Base-by-base conservation (phyloP, 2,329 filamentous ascomycete genomes). In the Daldinia eschscholtzii region DNA sequence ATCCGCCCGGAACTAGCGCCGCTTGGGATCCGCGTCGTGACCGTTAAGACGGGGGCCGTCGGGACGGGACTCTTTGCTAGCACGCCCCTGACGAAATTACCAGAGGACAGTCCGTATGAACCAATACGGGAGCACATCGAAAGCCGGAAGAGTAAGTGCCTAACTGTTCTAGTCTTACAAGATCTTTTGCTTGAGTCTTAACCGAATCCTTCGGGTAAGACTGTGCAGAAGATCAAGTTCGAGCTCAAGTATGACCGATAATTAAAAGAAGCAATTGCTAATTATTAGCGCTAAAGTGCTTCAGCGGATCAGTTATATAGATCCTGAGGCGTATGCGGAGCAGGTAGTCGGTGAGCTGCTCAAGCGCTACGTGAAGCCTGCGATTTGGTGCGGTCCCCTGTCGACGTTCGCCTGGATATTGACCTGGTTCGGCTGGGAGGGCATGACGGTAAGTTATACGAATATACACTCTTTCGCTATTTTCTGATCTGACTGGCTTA, bases 391-490 rank as follows among this genome's bases (percentile, higher is more conserved):
- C 26, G 74, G 73, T 7, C 64, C 70, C 2, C 59, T 72, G 57
- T 37, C 68, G 33, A 71, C 65, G 2, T 46, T 73, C 3, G 69
- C 70, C 18, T 75, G 75, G 75, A 39, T 75, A 10, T 41, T 76
- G 46, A 75, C 69, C 30, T 76, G 72, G 69, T 70, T 76, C 46
- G 72, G 72, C 6, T 75, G 73, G 74, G 74, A 76, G 46, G 70
- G 72, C n/a, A 74, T 75, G 53, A 50, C 72, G 52, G 72, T 74
- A 48, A 74, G 71, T 61, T 28, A 15, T 12, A 12, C 12, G 10
- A 7, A 3, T 9, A 20, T 23, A 13, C 26, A 5, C 13, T 9
- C n/a, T 3, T 26, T 41, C 20, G 20, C 20, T 23, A 23, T 39
- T 20, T 41, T 42, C 12, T n/a, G n/a, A 20, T 18, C 6, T 12